Percentiles rank a stretch among this genome's conserved stretches.
Evolutionary conservation across 768 basidiomycete species (phyloP).

Genomic region (Mrakia hoshinonis): DNA sequence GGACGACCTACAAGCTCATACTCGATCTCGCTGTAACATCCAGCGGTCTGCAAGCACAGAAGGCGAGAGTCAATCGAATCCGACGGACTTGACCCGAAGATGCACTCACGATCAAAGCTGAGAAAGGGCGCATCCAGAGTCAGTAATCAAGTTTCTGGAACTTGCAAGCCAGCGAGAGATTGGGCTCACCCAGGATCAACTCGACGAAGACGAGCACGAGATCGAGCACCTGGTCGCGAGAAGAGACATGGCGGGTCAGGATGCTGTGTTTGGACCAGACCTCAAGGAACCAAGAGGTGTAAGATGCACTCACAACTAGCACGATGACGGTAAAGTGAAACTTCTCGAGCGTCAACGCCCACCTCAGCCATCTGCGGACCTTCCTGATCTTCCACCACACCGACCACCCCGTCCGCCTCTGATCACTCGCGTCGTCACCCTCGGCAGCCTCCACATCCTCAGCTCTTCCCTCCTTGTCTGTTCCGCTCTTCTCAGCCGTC

Average conservation of each 20-base stretch:
- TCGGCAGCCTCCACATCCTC: too few species aligned
- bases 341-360: background rate
- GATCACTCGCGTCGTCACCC: too few species aligned
- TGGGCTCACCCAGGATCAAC: background rate
- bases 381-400: background rate
- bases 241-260: background rate
- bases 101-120: background rate
- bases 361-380: background rate
- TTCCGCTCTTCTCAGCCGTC: background rate
- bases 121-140: background rate
- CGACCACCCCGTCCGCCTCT: too few species aligned
- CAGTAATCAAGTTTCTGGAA: too few species aligned
- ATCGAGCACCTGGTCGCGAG: background rate
- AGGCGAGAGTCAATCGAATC: background rate
- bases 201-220: slow-evolving; percentile 5
- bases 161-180: background rate
- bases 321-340: background rate
- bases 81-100: background rate
- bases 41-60: background rate
- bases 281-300: background rate
- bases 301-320: background rate
- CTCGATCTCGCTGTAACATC: background rate
- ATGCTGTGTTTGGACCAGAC: too few species aligned
- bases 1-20: background rate
- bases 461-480: too few species aligned